Base-by-base conservation (phyloP, 148 eudicot genomes). In the Cornus controversa region DNA sequence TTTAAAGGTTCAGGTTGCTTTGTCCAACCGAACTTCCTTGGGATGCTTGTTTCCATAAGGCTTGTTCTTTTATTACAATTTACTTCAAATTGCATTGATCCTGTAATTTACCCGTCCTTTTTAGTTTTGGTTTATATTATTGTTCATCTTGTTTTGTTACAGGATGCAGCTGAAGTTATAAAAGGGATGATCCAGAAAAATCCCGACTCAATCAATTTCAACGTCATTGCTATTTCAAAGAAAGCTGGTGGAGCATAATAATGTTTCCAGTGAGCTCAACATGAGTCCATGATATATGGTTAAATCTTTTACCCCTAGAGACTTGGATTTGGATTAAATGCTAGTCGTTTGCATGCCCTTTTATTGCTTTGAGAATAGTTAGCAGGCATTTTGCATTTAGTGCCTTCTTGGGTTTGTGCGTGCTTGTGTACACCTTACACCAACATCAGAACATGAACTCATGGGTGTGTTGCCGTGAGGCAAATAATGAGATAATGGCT, bases 101-200 rank as follows among this genome's bases (percentile, higher is more conserved):
- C 64, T 60, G 24, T 22, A 60, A 18, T 18, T 18, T 60, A 22
- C 24, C 6, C 25, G 45, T 60, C 64, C 24, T 14, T 13, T 13
- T 60, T n/a, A n/a, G 8, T 54, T 60, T 60, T 18, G 64, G 64
- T 60, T 60, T 60, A 18, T 6, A n/a, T 60, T 18, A 60, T 29
- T 13, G 45, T 40, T 34, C 63, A 45, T n/a, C 11, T 9, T 60
- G 18, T 53, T 45, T 67, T 72, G 15, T 14, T 79, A 20, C 91
- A 93, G 98, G 98, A 96, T 77, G 91, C 98, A n/a, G 93, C 95
- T 13, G 87, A 89, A 82, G 95, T 93, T 60, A 91, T 96, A 77
- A 86, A 86, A 82, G 83, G 82, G 77, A 80, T 91, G 66, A 90
- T 91, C 22, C 75, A 85, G 85, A 92, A 88, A 75, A 96, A 91